These are phyloP conservation scores for Podosphaera aphanis DNA, from an alignment of 2,329 filamentous ascomycete genomes.

Conservation along the genomic window DNA sequence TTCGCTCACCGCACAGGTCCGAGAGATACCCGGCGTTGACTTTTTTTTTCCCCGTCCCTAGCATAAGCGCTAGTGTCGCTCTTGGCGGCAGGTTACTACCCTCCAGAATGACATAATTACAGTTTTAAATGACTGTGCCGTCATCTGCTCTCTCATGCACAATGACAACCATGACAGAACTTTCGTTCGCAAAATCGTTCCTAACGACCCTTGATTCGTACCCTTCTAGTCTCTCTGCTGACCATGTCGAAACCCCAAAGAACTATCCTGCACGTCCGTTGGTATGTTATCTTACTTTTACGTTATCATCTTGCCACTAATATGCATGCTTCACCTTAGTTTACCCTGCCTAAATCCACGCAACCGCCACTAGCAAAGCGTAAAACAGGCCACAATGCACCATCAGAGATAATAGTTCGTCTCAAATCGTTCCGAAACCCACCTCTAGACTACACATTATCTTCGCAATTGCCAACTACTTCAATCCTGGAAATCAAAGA, in stretches of 20 bases:
- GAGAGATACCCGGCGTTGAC: not conserved
- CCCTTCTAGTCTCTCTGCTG: slow-evolving; percentile 59
- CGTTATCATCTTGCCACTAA: not conserved
- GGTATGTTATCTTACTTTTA: slow-evolving; percentile 26
- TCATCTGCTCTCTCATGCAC: no score
- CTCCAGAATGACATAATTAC: not conserved
- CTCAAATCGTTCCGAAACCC: slow-evolving; percentile 62
- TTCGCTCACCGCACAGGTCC: no score
- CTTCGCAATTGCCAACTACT: slow-evolving; percentile 38
- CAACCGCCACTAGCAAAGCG: slow-evolving; percentile 25
- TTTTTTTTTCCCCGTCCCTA: slow-evolving; percentile 2
- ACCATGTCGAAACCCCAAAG: slow-evolving; percentile 73
- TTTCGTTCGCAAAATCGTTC: slow-evolving; percentile 65
- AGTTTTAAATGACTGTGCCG: no score
- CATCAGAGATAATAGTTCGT: slow-evolving; percentile 31
- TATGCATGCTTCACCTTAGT: slow-evolving; percentile 22
- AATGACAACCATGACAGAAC: slow-evolving; percentile 45
- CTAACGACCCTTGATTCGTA: slow-evolving; percentile 57
- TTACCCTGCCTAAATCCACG: slow-evolving; percentile 46
- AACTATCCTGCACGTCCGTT: slow-evolving; percentile 53
- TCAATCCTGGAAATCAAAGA: slow-evolving; percentile 61
- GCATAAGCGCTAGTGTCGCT: not conserved
- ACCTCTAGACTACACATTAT: slow-evolving; percentile 41
- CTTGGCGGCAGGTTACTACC: not conserved
- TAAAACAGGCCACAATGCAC: slow-evolving; percentile 26